Evolutionary conservation across 345 rosid genomes (phyloP).

Genomic region (Eucalyptus albens): DNA sequence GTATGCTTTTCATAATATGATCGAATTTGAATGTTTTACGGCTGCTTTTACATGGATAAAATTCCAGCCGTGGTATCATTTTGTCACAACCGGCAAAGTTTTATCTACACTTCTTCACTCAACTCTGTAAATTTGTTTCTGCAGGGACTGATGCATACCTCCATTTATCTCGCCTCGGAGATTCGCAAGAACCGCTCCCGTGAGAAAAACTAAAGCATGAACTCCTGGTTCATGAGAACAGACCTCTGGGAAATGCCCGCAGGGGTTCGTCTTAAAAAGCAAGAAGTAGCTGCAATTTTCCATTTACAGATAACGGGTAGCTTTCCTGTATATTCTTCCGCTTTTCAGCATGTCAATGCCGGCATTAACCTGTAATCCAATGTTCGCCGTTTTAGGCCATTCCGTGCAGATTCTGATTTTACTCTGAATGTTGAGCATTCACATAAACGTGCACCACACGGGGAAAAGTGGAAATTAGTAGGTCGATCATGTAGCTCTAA

Average conservation of each 20-base stretch:
- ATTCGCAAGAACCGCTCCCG: conserved; percentile 70
- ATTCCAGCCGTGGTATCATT: not conserved
- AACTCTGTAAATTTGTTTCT: not conserved
- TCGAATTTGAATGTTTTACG: not conserved
- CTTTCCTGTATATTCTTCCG: not conserved
- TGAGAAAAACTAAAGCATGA: conserved; percentile 3
- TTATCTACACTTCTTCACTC: not conserved
- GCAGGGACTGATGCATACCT: conserved; percentile 88
- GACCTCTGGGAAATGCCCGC: not conserved
- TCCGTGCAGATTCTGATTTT: not conserved
- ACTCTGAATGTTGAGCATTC: not conserved
- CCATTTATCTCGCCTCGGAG: conserved; percentile 53
- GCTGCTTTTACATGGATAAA: not conserved
- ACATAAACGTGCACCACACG: not conserved
- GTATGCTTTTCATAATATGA: not conserved
- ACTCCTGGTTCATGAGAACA: not conserved
- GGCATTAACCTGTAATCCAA: not conserved
- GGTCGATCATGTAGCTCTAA: not conserved
- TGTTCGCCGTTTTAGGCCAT: not conserved
- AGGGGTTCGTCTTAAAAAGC: not conserved
- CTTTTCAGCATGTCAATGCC: not conserved
- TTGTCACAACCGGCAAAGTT: not conserved
- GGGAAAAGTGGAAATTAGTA: not conserved
- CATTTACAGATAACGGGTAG: not conserved
- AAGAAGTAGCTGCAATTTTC: not conserved